A percentile compares a stretch with the other conserved stretches of the same genome.
phyloP scores from a whole-genome alignment of 208 protist species.

The Crithidia thermophila region DNA sequence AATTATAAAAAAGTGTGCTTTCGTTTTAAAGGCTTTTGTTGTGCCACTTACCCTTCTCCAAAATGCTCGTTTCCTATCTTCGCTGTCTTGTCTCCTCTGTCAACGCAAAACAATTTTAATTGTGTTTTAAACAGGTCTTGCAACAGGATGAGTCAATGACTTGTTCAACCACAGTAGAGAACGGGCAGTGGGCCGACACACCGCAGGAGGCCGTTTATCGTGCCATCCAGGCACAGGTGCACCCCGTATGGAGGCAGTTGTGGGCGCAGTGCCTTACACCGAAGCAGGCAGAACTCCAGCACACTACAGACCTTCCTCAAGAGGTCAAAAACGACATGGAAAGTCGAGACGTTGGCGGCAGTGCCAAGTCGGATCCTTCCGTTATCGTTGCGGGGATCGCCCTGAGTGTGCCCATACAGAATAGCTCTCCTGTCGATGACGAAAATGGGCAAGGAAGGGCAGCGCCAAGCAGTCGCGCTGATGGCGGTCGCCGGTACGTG shows the following conservation, averaged over 20 bases:
- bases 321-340: no score
- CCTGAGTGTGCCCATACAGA: slow-evolving; percentile 44
- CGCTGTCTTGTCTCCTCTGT: no score
- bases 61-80: no score
- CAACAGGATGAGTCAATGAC: background rate
- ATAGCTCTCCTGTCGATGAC: background rate
- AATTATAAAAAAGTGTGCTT: no score
- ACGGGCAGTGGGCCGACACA: slow-evolving; percentile 18
- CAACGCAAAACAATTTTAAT: background rate
- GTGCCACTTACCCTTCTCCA: background rate
- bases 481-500: slow-evolving; percentile 54
- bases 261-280: slow-evolving; percentile 11
- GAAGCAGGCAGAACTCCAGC: background rate
- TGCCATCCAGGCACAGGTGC: slow-evolving; percentile 27
- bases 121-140: background rate
- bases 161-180: no score
- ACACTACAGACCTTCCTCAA: no score
- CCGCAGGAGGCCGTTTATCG: slow-evolving; percentile 15
- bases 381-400: slow-evolving; percentile 57
- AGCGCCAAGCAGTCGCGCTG: no score
- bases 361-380: background rate
- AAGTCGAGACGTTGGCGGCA: background rate
- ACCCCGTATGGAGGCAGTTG: slow-evolving; percentile 12
- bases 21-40: no score
- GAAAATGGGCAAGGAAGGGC: background rate